These are phyloP conservation scores for Capronia americana DNA, from an alignment of 2,329 filamentous ascomycete genomes.

Conservation along the genomic window DNA sequence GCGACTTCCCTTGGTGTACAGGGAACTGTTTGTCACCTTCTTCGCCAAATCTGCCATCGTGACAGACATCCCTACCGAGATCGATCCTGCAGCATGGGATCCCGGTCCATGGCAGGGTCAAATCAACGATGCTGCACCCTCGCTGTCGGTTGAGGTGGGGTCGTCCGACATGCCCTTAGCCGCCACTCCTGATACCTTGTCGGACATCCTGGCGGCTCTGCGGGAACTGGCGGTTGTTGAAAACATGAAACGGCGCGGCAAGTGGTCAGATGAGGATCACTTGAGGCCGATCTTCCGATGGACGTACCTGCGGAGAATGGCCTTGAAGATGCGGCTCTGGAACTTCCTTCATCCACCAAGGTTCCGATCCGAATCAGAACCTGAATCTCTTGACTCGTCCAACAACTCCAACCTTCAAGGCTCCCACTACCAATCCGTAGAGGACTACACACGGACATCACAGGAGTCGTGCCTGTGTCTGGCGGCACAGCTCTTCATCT, in stretches of 20 bases:
- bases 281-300: conserved; percentile 12
- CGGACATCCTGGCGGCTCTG: conserved; percentile 6
- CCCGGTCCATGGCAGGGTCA: conserved; percentile 9
- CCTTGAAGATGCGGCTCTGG: conserved; percentile 20
- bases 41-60: conserved; percentile 17
- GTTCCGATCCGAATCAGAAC: neutral
- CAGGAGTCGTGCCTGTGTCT: conserved; percentile 9
- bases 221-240: conserved; percentile 10
- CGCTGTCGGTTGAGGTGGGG: neutral
- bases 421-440: neutral
- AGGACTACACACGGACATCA: neutral
- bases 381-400: neutral
- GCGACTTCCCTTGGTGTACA: conserved; percentile 6
- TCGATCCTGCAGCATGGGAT: conserved; percentile 17
- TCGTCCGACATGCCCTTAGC: neutral
- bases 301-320: conserved; percentile 12
- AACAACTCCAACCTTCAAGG: neutral
- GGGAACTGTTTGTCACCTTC: conserved; percentile 18
- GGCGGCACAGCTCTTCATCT: conserved; percentile 18
- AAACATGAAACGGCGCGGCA: conserved; percentile 9
- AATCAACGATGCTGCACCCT: neutral
- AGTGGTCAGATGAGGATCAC: conserved; percentile 17
- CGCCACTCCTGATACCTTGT: neutral
- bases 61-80: conserved; percentile 3
- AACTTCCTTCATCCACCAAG: conserved; percentile 3